Evolutionary conservation across 306 rosid genomes (phyloP), one percentile per base, ranked within the genome.

Genomic region (Dicorynia guianensis): DNA sequence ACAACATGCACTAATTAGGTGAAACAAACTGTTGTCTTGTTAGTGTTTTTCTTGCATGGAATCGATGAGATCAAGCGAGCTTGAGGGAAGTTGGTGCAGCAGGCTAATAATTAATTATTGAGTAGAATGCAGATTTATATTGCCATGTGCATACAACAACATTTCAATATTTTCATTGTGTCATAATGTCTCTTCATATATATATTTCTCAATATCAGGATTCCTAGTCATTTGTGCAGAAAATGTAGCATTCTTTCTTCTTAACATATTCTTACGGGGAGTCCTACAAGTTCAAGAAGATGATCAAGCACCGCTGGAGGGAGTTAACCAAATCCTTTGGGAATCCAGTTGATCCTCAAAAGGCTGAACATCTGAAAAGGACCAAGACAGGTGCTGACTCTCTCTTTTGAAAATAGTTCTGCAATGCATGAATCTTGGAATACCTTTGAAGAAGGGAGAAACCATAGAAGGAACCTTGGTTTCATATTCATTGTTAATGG

Each of bases 351-450:
- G 83, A 79, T 74, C 81, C 72, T 48, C 82, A 80, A 61, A 85
- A 71, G 62, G 63, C 80, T 13, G 88, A 80, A 76, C 68, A 80
- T 46, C 76, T 91, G 57, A 83, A 20, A 56, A 87, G 80, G 72
- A 85, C 87, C 36, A 91, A 83, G 83, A 52, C 76, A 79, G 92
- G 96, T 91, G 80, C 75, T 62, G n/a, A 54, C 61, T 71, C 47
- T 68, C 42, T 81, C 76, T 70, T 56, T 11, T 52, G 13, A 19
- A 65, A 46, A 62, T 8, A 14, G 17, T 52, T 30, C 12, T 18
- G 42, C 7, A 20, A 5, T 54, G 19, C 55, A 42, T 49, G 30
- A 63, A 50, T 62, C 40, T 65, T 13, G 4, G 49, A 48, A 47
- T 72, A 14, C 30, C 36, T n/a, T 44, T 11, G 47, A 34, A 58